Evolutionary conservation across 2,329 filamentous ascomycete species (phyloP), one percentile per base, ranked within the genome.

Genomic region (Bipolaris sorokiniana): DNA sequence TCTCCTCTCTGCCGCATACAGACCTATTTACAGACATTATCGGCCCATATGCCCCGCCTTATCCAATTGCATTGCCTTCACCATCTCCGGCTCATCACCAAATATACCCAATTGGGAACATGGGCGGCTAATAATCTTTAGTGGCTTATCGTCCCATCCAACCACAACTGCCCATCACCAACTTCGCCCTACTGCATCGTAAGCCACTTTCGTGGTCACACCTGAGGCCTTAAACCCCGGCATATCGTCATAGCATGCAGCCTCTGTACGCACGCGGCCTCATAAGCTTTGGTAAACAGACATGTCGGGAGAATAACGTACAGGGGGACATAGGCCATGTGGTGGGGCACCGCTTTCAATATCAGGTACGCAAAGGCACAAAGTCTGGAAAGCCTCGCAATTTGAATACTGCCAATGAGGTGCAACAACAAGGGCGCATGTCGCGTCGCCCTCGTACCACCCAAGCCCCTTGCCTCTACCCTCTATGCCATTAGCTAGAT

Each of bases 11-110:
- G 68, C 70, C 65, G 59, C 57, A 68, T 71, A 28, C 38, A 66
- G 63, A 33, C 56, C 65, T 66, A 70, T 76, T 76, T 73, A 68
- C 72, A 72, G 66, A 60, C 60, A 59, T 73, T 73, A 48, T 44
- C 42, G 61, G 44, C 54, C 38, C 51, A 49, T 61, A 46, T 33
- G 38, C 48, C n/a, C 4, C 13, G 15, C 28, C 28, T 15, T 23
- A 15, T 23, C 68, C 70, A 73, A 72, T 73, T 52, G 58, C 41
- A 47, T 33, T 18, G 11, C 11, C 11, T 41, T 7, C 7, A n/a
- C 26, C 28, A 50, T 33, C 54, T 65, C 59, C 61, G 58, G 56
- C 66, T 59, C 50, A 52, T 56, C 71, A 70, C 66, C 69, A 70
- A 70, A 67, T 69, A 47, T 51, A 67, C 70, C 61, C 38, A 68